Base-by-base conservation (phyloP, 2,329 filamentous ascomycete genomes). In the Aspergillus glaucus region DNA sequence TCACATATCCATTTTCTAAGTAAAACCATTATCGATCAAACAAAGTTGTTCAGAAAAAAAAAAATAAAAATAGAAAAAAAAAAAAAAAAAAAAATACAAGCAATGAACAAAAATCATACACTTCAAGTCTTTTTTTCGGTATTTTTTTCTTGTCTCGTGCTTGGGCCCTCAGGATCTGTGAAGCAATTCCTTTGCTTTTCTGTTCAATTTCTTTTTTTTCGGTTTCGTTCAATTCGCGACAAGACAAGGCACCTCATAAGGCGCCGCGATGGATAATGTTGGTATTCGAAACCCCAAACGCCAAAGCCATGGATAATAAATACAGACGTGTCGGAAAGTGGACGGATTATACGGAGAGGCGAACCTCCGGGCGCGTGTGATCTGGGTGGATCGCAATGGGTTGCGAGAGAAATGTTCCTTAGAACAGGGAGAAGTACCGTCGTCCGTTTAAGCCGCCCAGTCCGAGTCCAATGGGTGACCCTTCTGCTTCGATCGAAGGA, bases 401-500 rank as follows among this genome's bases (percentile, higher is more conserved):
- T 28, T 28, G 26, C 9, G 10, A 30, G 26, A 30, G 10, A 12
- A 39, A 39, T n/a, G 40, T 34, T 37, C 21, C 15, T 37, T 32
- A 37, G 12, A 15, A 14, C 19, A 19, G 43, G 6, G 7, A 19
- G n/a, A 17, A 39, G 36, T 9, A 36, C 12, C 7, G 8, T 26
- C 5, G 39, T 39, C 19, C 21, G 32, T 52, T 62, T 50, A 71
- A 24, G 68, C 69, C 47, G 65, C 67, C 71, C 71, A 74, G 56
- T 74, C 71, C 43, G 70, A 73, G 56, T 74, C 71, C 45, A 71
- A 61, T 40, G 71, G 71, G 57, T 74, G 71, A 8, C 68, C 67
- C 58, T 70, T 69, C 57, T 62, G 54, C 21, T 60, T 50, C 40
- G 61, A 63, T 44, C 58, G 62, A 48, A 65, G 53, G 45, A 62